These are phyloP conservation scores for Colletotrichum costaricense DNA, from an alignment of 2,329 filamentous ascomycete genomes.

Conservation along the genomic window DNA sequence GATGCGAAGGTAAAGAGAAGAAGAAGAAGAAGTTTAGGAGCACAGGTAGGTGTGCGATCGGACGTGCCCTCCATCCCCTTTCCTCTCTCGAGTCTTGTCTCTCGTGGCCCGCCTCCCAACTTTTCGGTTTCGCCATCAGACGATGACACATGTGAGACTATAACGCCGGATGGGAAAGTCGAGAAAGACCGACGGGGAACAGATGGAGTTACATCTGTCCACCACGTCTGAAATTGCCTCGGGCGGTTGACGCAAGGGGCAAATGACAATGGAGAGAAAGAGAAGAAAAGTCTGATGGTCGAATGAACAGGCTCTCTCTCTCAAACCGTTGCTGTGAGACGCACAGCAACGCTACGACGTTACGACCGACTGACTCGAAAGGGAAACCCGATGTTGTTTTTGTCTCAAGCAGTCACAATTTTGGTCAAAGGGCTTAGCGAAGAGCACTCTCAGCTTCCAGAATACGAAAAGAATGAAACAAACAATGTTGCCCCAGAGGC, in stretches of 20 bases:
- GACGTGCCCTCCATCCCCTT: constrained; percentile 3
- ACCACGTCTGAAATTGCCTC: constrained; percentile 16
- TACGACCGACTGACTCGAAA: constrained; percentile 16
- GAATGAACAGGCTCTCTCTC: neutral
- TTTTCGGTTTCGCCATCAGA: constrained; percentile 27
- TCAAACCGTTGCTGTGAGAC: constrained; percentile 9
- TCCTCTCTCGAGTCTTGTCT: neutral
- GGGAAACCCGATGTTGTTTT: constrained; percentile 14
- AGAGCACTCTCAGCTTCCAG: constrained; percentile 25
- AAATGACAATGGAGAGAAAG: neutral
- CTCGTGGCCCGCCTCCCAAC: neutral
- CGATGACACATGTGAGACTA: constrained; percentile 16
- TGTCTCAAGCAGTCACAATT: constrained; percentile 23
- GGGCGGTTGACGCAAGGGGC: constrained; percentile 11
- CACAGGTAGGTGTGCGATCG: constrained; percentile 9
- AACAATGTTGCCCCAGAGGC: constrained; percentile 18
- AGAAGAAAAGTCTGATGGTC: constrained; percentile 5
- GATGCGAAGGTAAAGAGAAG: constrained; percentile 21
- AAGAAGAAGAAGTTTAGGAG: neutral
- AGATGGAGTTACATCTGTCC: constrained; percentile 1
- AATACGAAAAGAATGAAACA: constrained; percentile 31
- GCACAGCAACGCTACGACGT: constrained; percentile 22
- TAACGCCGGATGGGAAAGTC: constrained; percentile 4
- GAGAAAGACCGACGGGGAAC: constrained; percentile 5
- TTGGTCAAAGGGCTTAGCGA: neutral